phyloP scores from a whole-genome alignment of 306 rosid species.

The Glycine soja region DNA sequence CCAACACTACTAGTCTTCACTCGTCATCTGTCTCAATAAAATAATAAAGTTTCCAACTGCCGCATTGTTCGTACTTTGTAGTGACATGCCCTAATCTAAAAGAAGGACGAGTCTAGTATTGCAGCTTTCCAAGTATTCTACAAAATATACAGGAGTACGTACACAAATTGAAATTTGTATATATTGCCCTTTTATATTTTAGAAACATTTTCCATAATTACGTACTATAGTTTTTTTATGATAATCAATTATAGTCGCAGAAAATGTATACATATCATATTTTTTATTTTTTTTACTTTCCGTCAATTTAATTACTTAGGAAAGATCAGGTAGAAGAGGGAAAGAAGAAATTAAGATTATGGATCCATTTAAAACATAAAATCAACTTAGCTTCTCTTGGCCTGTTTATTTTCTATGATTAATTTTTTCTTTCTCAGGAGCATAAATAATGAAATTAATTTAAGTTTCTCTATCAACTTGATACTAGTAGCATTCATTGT shows the following conservation, averaged over 20 bases:
- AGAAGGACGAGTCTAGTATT: background rate
- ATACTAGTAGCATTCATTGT: background rate
- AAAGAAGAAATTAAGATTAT: background rate
- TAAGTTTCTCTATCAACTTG: background rate
- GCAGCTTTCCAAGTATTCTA: background rate
- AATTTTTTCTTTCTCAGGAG: background rate
- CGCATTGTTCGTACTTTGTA: background rate
- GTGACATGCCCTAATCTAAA: conserved; percentile 26
- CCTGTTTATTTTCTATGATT: background rate
- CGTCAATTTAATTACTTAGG: background rate
- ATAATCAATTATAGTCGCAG: too few species aligned
- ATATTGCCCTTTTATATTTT: background rate
- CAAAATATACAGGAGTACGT: background rate
- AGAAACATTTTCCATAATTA: background rate
- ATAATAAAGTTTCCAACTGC: conserved; percentile 37
- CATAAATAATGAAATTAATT: background rate
- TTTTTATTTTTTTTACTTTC: background rate
- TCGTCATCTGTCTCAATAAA: conserved; percentile 33
- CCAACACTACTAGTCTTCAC: conserved; percentile 5
- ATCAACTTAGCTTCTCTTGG: background rate
- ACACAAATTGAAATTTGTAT: background rate
- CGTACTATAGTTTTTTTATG: background rate
- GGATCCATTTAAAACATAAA: background rate
- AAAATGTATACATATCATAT: too few species aligned
- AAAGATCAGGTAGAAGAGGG: background rate